Evolutionary conservation across 2,329 filamentous ascomycete species (phyloP).

Genomic region (Xylariaceae sp.): DNA sequence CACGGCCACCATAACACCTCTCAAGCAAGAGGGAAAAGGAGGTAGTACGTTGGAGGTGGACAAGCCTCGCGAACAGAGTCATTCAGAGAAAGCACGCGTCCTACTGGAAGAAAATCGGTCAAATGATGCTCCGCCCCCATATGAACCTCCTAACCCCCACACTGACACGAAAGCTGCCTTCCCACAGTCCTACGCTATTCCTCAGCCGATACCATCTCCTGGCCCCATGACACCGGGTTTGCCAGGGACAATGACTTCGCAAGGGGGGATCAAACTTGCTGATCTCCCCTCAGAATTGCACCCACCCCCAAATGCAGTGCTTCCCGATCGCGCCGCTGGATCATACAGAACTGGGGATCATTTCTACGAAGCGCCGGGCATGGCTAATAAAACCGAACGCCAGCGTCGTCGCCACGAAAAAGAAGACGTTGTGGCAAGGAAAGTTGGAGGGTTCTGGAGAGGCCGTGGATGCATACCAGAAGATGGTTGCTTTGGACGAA

Average conservation of each 20-base stretch:
- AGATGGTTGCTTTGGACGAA: constrained; percentile 59
- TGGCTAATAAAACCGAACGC: constrained; percentile 43
- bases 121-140: constrained; percentile 48
- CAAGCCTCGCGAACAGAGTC: constrained; percentile 23
- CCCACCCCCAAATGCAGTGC: constrained; percentile 23
- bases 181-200: constrained; percentile 46
- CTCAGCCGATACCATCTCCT: constrained; percentile 51
- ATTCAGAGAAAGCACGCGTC: constrained; percentile 37
- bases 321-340: constrained; percentile 42
- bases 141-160: constrained; percentile 43
- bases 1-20: constrained; percentile 18
- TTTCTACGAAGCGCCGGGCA: constrained; percentile 37
- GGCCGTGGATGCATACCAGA: constrained; percentile 58
- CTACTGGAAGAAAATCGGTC: constrained; percentile 35
- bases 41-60: constrained; percentile 21
- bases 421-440: constrained; percentile 56
- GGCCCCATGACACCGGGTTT: constrained; percentile 58
- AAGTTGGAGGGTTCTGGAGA: constrained; percentile 57
- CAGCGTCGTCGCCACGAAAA: constrained; percentile 56
- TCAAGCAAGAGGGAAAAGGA: constrained; percentile 19
- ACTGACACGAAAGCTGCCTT: constrained; percentile 48
- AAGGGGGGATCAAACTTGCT: constrained; percentile 54
- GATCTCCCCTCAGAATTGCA: constrained; percentile 44
- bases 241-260: constrained; percentile 55
- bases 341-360: constrained; percentile 43